Conservation (phyloP, 2,329 filamentous ascomycete species). For the Colletotrichum lini region DNA sequence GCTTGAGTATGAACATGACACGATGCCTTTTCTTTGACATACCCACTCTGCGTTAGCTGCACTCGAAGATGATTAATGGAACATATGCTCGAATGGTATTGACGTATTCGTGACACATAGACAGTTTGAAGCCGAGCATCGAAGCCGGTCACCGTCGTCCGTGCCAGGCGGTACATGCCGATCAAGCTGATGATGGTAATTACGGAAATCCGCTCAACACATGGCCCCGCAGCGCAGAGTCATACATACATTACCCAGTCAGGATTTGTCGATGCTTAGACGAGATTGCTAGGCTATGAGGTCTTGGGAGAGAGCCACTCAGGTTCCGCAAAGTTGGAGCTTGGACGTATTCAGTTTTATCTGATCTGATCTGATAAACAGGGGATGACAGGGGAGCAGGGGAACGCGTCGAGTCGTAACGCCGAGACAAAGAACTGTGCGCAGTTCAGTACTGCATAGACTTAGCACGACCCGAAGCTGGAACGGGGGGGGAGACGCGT, state of each 20-base stretch:
- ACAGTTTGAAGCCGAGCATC: background rate
- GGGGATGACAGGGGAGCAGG: constrained; percentile 1
- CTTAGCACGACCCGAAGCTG: background rate
- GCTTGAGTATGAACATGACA: constrained; percentile 14
- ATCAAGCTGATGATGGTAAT: constrained; percentile 8
- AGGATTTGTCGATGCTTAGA: constrained; percentile 22
- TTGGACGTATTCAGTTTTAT: constrained; percentile 33
- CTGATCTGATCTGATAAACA: constrained; percentile 39
- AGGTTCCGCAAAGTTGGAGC: constrained; percentile 10
- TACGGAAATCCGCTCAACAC: constrained; percentile 8
- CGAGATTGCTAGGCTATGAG: constrained; percentile 7
- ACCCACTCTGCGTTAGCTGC: constrained; percentile 10
- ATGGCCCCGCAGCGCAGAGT: constrained; percentile 17
- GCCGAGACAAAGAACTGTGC: constrained; percentile 22
- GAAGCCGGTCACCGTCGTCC: background rate
- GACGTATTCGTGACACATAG: constrained; percentile 21
- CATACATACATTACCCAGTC: background rate
- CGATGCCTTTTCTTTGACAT: constrained; percentile 19
- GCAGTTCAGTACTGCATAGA: background rate
- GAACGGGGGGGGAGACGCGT: constrained; percentile 8
- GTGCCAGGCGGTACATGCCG: background rate
- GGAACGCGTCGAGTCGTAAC: constrained; percentile 33
- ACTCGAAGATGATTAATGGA: constrained; percentile 13
- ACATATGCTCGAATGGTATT: background rate
- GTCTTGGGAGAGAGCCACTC: constrained; percentile 18